Conservation (phyloP, 495 filamentous ascomycete species). For the Xylaria castorea region DNA sequence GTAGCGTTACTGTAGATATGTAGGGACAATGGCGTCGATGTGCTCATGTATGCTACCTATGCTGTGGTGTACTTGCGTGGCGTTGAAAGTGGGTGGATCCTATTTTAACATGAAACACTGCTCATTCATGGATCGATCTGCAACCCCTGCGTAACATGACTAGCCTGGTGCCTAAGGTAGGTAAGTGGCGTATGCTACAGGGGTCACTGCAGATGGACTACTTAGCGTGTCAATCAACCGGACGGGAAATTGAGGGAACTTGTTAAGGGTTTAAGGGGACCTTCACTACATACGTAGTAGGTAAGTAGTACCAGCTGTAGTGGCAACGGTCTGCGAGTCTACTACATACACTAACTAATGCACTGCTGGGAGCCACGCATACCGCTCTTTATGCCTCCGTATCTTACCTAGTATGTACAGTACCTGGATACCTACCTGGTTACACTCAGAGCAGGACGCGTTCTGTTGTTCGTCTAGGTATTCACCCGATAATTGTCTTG, state of each 20-base stretch:
- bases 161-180: background rate
- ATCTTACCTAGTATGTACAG: too few species aligned
- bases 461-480: too few species aligned
- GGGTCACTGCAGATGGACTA: too few species aligned
- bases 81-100: constrained; percentile 20
- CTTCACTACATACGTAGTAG: background rate
- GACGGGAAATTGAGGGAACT: background rate
- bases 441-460: too few species aligned
- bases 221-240: background rate
- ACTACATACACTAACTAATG: background rate
- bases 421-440: too few species aligned
- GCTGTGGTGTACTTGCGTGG: background rate
- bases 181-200: background rate
- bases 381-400: constrained; percentile 4
- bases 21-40: background rate
- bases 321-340: too few species aligned
- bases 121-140: constrained; percentile 27
- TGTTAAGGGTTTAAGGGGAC: background rate
- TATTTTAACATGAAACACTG: constrained; percentile 28
- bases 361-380: background rate
- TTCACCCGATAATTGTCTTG: background rate
- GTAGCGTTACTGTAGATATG: background rate
- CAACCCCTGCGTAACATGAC: constrained; percentile 14
- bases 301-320: background rate
- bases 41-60: background rate